phyloP scores from a whole-genome alignment of 2,329 filamentous ascomycete species.

The Trichoderma sp. region DNA sequence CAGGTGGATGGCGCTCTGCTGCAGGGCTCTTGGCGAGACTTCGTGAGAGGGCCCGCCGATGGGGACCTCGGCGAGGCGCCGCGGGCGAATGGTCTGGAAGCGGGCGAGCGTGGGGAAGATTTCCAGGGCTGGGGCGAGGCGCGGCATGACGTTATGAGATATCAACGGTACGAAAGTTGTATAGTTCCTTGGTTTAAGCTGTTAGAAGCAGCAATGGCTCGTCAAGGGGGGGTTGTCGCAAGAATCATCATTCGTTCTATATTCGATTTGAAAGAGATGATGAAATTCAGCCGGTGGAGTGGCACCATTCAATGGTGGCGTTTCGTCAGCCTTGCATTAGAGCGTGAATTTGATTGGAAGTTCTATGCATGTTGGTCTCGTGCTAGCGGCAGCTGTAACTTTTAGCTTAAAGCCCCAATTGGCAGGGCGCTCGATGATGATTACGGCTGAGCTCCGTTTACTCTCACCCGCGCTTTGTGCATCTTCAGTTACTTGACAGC shows the following conservation, averaged over 20 bases:
- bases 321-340: conserved; percentile 17
- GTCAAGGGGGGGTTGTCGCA: not conserved
- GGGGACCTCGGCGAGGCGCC: conserved; percentile 26
- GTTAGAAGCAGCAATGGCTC: not conserved
- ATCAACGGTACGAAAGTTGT: not conserved
- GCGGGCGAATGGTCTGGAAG: conserved; percentile 30
- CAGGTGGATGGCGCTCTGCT: conserved; percentile 26
- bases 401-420: not conserved
- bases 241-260: not conserved
- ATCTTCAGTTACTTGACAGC: not conserved
- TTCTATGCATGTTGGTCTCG: not conserved
- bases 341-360: not conserved
- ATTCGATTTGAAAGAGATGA: not conserved
- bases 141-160: not conserved
- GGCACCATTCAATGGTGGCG: not conserved
- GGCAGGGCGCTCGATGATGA: conserved; percentile 8
- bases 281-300: not conserved
- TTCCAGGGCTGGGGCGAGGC: conserved; percentile 27
- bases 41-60: conserved; percentile 20
- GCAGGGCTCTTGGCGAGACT: not conserved
- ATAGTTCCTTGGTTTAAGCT: not conserved
- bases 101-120: conserved; percentile 31
- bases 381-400: not conserved
- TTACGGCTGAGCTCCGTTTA: not conserved
- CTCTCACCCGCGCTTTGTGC: not conserved